Percentiles rank a stretch among this genome's conserved stretches.
These are phyloP conservation scores for Plasmodium gonderi DNA, from an alignment of 169 alveolate species.

Conservation along the genomic window DNA sequence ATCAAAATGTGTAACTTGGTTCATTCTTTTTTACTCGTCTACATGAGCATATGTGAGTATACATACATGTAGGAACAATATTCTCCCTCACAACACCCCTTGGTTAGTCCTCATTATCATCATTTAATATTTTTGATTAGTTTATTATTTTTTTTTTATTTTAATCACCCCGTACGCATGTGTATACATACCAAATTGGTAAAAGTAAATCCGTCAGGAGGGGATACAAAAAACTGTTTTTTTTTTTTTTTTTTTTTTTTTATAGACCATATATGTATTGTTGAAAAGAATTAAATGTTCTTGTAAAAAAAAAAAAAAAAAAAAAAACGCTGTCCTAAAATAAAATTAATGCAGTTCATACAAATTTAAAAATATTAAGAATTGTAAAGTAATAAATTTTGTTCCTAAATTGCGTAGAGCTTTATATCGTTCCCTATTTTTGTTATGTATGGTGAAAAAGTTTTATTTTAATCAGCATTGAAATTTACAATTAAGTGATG, in stretches of 20 bases:
- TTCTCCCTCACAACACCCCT: not conserved
- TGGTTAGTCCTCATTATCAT: not conserved
- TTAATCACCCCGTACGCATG: not conserved
- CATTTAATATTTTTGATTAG: not conserved
- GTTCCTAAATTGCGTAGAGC: not conserved
- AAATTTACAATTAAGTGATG: not conserved
- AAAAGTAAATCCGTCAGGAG: not conserved
- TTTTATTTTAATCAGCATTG: not conserved
- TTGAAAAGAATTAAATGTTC: not conserved
- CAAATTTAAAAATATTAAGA: not conserved
- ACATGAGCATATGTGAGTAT: not conserved
- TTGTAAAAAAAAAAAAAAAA: not conserved
- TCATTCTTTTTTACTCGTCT: not conserved
- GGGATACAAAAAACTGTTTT: not conserved
- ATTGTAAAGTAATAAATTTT: not conserved
- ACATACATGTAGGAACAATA: not conserved
- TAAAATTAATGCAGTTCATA: not conserved
- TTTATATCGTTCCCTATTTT: not conserved
- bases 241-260: not conserved
- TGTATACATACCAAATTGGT: constrained; percentile 1
- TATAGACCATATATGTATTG: not conserved
- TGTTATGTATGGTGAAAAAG: not conserved
- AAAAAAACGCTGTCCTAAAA: not conserved
- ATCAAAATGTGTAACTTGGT: not conserved
- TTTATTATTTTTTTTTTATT: not conserved